Percentiles rank a stretch among this genome's conserved stretches.
Conservation (phyloP, 2,329 filamentous ascomycete genomes). For the Dactylella cylindrospora region DNA sequence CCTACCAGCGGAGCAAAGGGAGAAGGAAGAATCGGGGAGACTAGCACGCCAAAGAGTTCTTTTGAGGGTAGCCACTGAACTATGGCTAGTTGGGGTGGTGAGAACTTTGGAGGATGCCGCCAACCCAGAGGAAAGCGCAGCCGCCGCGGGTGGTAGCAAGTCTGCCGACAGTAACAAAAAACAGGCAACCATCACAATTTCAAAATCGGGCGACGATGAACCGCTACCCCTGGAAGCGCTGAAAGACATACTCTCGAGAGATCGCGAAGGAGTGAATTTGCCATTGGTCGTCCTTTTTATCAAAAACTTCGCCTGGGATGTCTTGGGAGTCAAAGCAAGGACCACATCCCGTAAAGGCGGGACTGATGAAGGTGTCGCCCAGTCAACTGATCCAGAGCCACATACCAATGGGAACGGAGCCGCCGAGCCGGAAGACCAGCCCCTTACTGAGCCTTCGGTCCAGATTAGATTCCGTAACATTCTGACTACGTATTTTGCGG, state of each 20-base stretch:
- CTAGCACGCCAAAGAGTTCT: conserved; percentile 81
- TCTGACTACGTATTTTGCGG: conserved; percentile 83
- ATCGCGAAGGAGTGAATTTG: conserved; percentile 87
- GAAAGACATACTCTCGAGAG: conserved; percentile 91
- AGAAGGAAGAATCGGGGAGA: conserved; percentile 94
- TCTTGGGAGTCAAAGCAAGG: conserved; percentile 75
- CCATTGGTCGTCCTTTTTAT: conserved; percentile 92
- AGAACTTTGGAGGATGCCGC: conserved; percentile 74
- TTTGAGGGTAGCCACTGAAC: conserved; percentile 84
- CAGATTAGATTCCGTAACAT: conserved; percentile 85
- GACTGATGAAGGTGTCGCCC: conserved; percentile 69
- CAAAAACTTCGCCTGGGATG: conserved; percentile 94
- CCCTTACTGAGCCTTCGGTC: conserved; percentile 69
- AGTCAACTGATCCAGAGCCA: conserved; percentile 44
- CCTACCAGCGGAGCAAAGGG: conserved; percentile 75
- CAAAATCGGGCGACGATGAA: conserved; percentile 73
- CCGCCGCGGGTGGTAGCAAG: conserved; percentile 42
- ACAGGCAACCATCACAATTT: conserved; percentile 60
- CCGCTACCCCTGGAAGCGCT: conserved; percentile 97
- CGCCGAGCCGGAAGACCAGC: conserved; percentile 57
- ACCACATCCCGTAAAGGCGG: conserved; percentile 83
- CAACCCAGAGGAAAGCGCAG: conserved; percentile 63
- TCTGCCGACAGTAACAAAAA: conserved; percentile 43
- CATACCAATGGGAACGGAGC: conserved; percentile 49
- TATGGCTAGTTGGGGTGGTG: conserved; percentile 90